These are phyloP conservation scores for Withania somnifera DNA, from an alignment of 305 asterid genomes.

Conservation along the genomic window DNA sequence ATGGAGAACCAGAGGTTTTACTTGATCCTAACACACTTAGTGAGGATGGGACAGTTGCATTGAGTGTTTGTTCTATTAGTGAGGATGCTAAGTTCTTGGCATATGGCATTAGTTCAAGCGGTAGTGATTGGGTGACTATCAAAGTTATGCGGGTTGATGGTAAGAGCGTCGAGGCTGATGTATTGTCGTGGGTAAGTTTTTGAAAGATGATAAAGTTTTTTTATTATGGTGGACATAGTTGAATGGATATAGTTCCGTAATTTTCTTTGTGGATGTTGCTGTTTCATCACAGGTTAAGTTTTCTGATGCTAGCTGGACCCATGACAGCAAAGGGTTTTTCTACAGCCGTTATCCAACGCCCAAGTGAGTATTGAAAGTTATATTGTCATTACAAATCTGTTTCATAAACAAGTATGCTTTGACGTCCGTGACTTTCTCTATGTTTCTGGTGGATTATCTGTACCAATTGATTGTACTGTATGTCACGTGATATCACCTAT, in stretches of 20 bases:
- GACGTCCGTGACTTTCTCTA: not conserved
- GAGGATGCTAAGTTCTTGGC: constrained; percentile 86
- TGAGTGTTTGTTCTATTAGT: constrained; percentile 50
- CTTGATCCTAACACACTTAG: constrained; percentile 84
- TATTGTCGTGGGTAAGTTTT: constrained; percentile 64
- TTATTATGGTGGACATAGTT: not conserved
- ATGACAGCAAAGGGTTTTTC: constrained; percentile 86
- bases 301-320: constrained; percentile 73
- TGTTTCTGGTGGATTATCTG: not conserved
- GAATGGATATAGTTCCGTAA: not conserved
- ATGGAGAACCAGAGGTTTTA: constrained; percentile 63
- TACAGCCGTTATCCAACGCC: constrained; percentile 93
- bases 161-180: constrained; percentile 51
- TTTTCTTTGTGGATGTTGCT: not conserved
- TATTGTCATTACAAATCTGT: not conserved
- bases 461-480: not conserved
- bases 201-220: not conserved
- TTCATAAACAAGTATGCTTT: not conserved
- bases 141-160: constrained; percentile 64
- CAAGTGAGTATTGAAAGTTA: constrained; percentile 31
- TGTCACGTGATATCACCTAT: not conserved
- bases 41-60: constrained; percentile 78
- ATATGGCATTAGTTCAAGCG: constrained; percentile 74
- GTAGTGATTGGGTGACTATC: constrained; percentile 94
- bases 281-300: constrained; percentile 62